Base-by-base conservation (phyloP, 306 rosid species). In the Fragaria nilgerrensis region DNA sequence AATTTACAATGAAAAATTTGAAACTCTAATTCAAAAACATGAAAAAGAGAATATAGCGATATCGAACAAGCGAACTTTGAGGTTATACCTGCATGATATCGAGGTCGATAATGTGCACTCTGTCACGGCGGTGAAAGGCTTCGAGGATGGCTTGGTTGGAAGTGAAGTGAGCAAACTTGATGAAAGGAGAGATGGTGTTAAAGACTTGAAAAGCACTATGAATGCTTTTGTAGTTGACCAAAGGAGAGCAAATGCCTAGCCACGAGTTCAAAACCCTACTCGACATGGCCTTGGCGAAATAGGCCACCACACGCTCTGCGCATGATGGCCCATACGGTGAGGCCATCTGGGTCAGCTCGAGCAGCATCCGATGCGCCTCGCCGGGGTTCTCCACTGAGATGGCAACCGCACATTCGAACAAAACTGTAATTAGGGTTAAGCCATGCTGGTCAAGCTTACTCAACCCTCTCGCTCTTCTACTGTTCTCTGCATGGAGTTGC, bases 91-190 rank as follows among this genome's bases (percentile, higher is more conserved):
- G 95, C 97, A 94, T 89, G 87, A 94, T 90, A 80, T 94, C 97
- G 53, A 94, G 86, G 78, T 92, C 98, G 69, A 94, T 74, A 48
- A 94, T 88, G 66, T 94, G 97, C 61, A 94, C 78, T 29, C 43
- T 79, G 0, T 86, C 88, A 9, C 76, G 66, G 11, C 74, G 76
- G 73, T 84, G 89, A 73, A 94, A 86, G 0, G 97, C 91, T 48
- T 94, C 96, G 15, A 90, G 93, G 6, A 90, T 94, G 19, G 98
- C 96, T 44, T 92, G 96, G 82, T 94, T 94, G 47, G 97, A 89
- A 77, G 95, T 89, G 87, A 92, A 92, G 67, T 94, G 98, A 19
- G 98, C 86, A 64, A 92, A 90, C 70, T 92, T 92, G 70, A 92
- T 82, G 89, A 92, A 92, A 59, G 97, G 98, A 11, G 97, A 90